phyloP scores from a whole-genome alignment of 306 rosid genomes.

The Pyrus betulifolia region DNA sequence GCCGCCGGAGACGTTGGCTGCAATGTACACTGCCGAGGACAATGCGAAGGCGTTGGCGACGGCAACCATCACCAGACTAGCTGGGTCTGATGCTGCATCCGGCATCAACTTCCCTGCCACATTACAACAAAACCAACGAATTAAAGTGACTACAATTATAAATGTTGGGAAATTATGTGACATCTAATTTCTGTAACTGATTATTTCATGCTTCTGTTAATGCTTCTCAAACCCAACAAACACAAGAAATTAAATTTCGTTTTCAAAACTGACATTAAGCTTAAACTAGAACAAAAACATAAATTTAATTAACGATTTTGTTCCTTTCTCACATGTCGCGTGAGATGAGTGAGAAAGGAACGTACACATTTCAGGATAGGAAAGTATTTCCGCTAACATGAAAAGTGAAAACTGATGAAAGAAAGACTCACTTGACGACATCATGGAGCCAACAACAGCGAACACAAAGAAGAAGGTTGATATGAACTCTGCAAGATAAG shows the following conservation, averaged over 20 bases:
- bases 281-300: too few species aligned
- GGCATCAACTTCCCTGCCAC: conserved; percentile 64
- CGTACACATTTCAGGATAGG: not conserved
- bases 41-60: conserved; percentile 52
- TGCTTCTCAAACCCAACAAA: not conserved
- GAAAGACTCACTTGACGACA: conserved; percentile 60
- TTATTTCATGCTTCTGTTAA: not conserved
- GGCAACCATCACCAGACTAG: conserved; percentile 49
- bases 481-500: conserved; percentile 78
- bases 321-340: not conserved
- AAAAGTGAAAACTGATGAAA: not conserved
- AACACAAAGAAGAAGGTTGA: conserved; percentile 82
- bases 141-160: not conserved
- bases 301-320: too few species aligned
- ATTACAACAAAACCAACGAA: not conserved
- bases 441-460: conserved; percentile 51
- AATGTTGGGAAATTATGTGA: too few species aligned
- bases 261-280: not conserved
- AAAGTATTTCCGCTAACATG: not conserved
- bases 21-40: conserved; percentile 40
- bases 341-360: not conserved
- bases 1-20: conserved; percentile 69
- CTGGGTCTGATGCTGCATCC: conserved; percentile 42
- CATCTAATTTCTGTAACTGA: not conserved
- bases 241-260: not conserved